These are phyloP conservation scores for Salvia sclarea DNA, from an alignment of 305 asterid species.

Conservation along the genomic window DNA sequence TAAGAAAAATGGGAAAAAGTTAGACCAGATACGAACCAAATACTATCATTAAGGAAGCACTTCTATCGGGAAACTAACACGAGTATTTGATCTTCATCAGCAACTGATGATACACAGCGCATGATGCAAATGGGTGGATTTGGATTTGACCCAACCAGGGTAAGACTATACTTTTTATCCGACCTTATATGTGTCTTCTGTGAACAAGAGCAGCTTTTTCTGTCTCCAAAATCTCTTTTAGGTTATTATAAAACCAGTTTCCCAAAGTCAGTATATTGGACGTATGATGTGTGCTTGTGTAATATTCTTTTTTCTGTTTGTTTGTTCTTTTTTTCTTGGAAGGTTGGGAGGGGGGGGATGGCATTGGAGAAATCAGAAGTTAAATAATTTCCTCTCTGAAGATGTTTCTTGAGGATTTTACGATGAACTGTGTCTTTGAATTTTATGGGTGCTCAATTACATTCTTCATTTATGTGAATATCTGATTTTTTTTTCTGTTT, in stretches of 20 bases:
- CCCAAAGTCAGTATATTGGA: neutral
- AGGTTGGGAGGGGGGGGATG: neutral
- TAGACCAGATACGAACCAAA: constrained; percentile 3
- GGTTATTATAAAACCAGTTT: neutral
- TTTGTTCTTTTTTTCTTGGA: no score
- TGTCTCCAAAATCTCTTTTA: neutral
- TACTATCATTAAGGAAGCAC: constrained; percentile 17
- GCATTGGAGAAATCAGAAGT: neutral
- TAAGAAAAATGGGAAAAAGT: neutral
- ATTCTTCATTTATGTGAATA: neutral
- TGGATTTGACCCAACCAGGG: constrained; percentile 47
- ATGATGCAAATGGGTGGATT: constrained; percentile 91
- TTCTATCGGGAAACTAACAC: constrained; percentile 26
- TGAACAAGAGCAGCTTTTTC: constrained; percentile 17
- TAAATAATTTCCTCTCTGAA: neutral
- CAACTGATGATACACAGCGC: constrained; percentile 90
- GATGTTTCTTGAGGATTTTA: neutral
- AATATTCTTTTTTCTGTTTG: neutral
- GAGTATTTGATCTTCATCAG: constrained; percentile 43
- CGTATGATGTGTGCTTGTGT: neutral
- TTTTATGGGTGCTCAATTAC: neutral
- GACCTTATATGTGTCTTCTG: constrained; percentile 12
- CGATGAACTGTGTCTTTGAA: neutral
- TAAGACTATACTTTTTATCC: constrained; percentile 13
- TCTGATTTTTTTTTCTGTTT: neutral